Evolutionary conservation across 257 asterid species (phyloP).

Genomic region (Fraxinus pennsylvanica): DNA sequence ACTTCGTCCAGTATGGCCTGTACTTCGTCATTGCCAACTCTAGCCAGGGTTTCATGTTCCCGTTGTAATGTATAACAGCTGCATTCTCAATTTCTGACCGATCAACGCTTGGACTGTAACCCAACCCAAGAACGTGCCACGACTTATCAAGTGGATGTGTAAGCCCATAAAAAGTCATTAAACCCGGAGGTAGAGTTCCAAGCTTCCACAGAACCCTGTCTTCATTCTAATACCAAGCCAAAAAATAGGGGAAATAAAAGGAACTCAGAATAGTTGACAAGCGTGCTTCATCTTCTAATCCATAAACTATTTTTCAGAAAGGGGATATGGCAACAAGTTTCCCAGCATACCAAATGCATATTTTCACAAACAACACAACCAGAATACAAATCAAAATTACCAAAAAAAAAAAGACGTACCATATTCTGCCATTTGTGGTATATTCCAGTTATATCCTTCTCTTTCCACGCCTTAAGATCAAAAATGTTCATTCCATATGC

Average conservation of each 20-base stretch:
- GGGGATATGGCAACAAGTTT: neutral
- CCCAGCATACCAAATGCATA: neutral
- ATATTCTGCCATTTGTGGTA: conserved; percentile 98
- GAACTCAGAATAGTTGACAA: conserved; percentile 8
- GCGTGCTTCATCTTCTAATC: neutral
- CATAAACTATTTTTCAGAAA: neutral
- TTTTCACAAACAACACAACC: neutral
- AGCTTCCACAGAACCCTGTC: conserved; percentile 97
- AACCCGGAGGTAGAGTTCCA: conserved; percentile 96
- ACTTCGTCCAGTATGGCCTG: conserved; percentile 86
- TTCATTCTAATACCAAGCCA: conserved; percentile 61
- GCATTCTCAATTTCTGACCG: conserved; percentile 82
- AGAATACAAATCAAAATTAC: neutral
- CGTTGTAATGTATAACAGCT: conserved; percentile 91
- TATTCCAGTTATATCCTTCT: conserved; percentile 92
- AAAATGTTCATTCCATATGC: conserved; percentile 98
- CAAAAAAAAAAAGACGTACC: conserved; percentile 43
- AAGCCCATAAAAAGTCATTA: conserved; percentile 89
- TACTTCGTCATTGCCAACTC: conserved; percentile 96
- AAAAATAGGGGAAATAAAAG: conserved; percentile 11
- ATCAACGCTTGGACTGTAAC: conserved; percentile 89
- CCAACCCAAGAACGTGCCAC: conserved; percentile 98
- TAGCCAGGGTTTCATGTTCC: conserved; percentile 99
- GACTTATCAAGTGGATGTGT: conserved; percentile 93
- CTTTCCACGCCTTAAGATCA: conserved; percentile 93